These are phyloP conservation scores for Acrocalymma vagum DNA, from an alignment of 2,329 filamentous ascomycete genomes.

Conservation along the genomic window DNA sequence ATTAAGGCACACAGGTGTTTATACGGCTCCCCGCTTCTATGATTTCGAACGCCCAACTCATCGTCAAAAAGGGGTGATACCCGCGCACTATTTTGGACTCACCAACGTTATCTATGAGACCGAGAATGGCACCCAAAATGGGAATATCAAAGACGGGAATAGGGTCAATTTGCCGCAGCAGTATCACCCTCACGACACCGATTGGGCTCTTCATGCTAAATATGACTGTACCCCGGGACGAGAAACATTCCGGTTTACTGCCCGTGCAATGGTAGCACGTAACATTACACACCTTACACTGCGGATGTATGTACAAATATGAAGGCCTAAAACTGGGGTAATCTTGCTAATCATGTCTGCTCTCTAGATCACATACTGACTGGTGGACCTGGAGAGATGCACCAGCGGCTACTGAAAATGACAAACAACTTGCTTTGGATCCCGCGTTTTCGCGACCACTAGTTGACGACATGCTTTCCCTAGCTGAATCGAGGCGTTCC, in stretches of 20 bases:
- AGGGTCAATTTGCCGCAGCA: conserved; percentile 6
- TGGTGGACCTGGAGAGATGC: conserved; percentile 28
- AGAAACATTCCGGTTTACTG: conserved; percentile 3
- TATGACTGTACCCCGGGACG: too few species aligned
- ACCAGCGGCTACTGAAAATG: background rate
- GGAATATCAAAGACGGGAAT: conserved; percentile 6
- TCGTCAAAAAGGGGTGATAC: conserved; percentile 1
- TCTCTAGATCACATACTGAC: conserved; percentile 2
- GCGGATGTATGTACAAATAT: too few species aligned
- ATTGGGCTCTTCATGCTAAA: too few species aligned
- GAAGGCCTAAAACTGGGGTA: too few species aligned
- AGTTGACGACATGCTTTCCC: conserved; percentile 21
- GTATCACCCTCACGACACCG: too few species aligned
- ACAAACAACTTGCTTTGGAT: conserved; percentile 26
- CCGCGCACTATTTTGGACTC: conserved; percentile 8
- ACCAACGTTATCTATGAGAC: background rate
- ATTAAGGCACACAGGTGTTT: conserved; percentile 2
- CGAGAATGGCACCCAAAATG: background rate
- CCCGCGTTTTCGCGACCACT: conserved; percentile 25
- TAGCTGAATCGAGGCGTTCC: conserved; percentile 24
- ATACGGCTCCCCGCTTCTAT: conserved; percentile 3
- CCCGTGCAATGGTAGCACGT: conserved; percentile 9
- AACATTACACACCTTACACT: too few species aligned
- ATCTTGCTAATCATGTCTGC: too few species aligned
- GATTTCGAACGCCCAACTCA: background rate